phyloP scores from a whole-genome alignment of 1,284 basidiomycete species.

The Rhodotorula sp. region DNA sequence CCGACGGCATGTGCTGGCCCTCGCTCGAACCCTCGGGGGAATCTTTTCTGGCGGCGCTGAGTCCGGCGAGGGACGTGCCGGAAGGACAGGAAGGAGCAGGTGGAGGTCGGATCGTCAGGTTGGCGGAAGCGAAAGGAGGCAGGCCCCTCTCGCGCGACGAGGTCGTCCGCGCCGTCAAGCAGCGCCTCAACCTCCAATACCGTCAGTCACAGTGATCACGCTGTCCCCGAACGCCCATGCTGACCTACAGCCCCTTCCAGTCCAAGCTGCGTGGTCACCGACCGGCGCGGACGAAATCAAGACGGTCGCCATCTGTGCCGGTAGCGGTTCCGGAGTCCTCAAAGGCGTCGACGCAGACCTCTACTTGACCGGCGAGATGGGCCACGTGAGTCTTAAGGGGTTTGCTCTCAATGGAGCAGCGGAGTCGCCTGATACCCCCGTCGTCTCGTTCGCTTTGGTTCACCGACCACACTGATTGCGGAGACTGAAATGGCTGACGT shows the following conservation, averaged over 20 bases:
- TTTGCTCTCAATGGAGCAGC: background rate
- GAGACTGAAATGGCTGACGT: too few species aligned
- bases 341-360: slow-evolving; percentile 37
- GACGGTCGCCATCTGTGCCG: slow-evolving; percentile 39
- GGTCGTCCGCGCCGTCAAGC: slow-evolving; percentile 32
- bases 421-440: background rate
- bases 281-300: slow-evolving; percentile 15
- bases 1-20: slow-evolving; percentile 6
- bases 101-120: slow-evolving; percentile 29
- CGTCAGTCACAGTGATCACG: slow-evolving; percentile 7
- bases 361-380: slow-evolving; percentile 38
- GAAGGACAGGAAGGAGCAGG: slow-evolving; percentile 36
- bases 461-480: too few species aligned
- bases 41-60: slow-evolving; percentile 19
- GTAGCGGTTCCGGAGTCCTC: slow-evolving; percentile 34
- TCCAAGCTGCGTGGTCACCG: slow-evolving; percentile 35
- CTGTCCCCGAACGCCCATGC: too few species aligned
- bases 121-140: slow-evolving; percentile 8
- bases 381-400: slow-evolving; percentile 17
- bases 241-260: slow-evolving; percentile 7
- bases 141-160: slow-evolving; percentile 7
- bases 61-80: slow-evolving; percentile 9
- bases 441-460: too few species aligned
- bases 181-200: slow-evolving; percentile 20
- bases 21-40: background rate